Percentiles rank a stretch among this genome's conserved stretches.
These are phyloP conservation scores for Blastocystis hominis DNA, from an alignment of 352 stramenopile species.

Conservation along the genomic window DNA sequence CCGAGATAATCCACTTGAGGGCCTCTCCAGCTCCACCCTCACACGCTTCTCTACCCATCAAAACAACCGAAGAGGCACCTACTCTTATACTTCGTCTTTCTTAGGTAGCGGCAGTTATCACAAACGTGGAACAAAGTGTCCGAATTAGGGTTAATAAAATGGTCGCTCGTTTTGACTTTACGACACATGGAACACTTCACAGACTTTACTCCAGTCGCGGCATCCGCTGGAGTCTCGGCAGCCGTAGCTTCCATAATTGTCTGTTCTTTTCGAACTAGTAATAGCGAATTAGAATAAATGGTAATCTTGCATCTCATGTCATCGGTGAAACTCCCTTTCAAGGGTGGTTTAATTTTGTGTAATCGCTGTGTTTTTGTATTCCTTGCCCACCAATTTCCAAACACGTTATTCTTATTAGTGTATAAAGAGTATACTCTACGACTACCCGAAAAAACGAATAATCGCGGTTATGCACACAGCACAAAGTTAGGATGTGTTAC, in stretches of 20 bases:
- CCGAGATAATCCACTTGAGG: neutral
- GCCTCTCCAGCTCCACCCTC: constrained; percentile 4
- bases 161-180: constrained; percentile 48
- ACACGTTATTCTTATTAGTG: no score
- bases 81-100: constrained; percentile 57
- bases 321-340: no score
- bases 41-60: constrained; percentile 49
- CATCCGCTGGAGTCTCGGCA: neutral
- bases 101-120: constrained; percentile 35
- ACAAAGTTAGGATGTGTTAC: no score
- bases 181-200: constrained; percentile 53
- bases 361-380: no score
- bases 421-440: no score
- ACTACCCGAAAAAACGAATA: no score
- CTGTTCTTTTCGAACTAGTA: neutral
- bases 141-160: constrained; percentile 55
- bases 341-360: no score
- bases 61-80: neutral
- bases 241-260: neutral
- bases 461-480: no score
- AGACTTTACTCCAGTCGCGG: constrained; percentile 18
- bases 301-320: no score
- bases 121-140: constrained; percentile 26
- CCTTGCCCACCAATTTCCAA: no score
- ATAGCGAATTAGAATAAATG: neutral